phyloP scores from a whole-genome alignment of 2,329 filamentous ascomycete genomes.

The Trichoderma oligosporum region DNA sequence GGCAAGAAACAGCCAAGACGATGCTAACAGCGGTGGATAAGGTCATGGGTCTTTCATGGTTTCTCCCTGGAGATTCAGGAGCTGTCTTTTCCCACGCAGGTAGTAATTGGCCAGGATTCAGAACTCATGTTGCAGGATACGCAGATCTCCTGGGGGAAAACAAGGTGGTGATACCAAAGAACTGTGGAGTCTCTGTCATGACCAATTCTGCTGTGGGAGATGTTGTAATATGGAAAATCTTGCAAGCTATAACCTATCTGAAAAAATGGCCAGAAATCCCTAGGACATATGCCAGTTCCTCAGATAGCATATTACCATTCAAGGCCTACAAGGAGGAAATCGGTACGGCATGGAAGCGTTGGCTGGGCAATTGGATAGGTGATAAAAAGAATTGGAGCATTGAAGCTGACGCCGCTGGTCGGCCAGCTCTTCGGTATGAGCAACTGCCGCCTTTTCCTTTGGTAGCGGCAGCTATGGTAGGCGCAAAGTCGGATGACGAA shows the following conservation, averaged over 20 bases:
- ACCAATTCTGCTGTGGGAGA: constrained; percentile 21
- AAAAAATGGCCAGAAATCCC: constrained; percentile 14
- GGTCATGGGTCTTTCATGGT: constrained; percentile 23
- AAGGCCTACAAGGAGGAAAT: background rate
- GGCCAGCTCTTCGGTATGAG: background rate
- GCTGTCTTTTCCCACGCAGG: constrained; percentile 23
- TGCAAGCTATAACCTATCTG: constrained; percentile 3
- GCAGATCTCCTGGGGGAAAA: background rate
- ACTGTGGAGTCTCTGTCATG: constrained; percentile 25
- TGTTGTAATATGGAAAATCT: background rate
- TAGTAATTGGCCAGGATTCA: constrained; percentile 22
- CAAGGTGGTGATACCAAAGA: constrained; percentile 8
- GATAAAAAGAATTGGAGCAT: background rate
- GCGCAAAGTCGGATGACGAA: background rate
- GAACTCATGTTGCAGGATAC: constrained; percentile 21
- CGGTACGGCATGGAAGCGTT: background rate
- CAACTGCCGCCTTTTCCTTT: background rate
- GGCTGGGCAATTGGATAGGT: background rate
- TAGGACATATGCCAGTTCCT: background rate
- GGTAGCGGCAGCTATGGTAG: background rate
- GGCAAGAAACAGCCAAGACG: constrained; percentile 14
- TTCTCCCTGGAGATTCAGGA: constrained; percentile 4
- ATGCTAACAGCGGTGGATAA: constrained; percentile 23
- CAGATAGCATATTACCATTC: background rate
- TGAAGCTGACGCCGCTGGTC: background rate